Evolutionary conservation across 129 eudicot species (phyloP).

Genomic region (Flaveria robusta): DNA sequence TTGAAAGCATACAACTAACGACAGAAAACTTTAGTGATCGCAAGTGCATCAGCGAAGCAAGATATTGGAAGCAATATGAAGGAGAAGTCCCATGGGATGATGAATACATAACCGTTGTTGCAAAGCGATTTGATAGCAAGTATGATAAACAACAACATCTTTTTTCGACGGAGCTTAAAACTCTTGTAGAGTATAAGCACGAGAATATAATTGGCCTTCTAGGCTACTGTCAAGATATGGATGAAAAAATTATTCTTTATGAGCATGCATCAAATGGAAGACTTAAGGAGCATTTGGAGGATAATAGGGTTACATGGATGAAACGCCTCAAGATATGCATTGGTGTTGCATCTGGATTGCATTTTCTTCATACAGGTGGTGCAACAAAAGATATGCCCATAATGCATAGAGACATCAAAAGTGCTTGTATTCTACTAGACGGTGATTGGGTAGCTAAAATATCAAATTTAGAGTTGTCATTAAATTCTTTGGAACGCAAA

Average conservation of each 20-base stretch:
- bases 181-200: neutral
- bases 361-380: neutral
- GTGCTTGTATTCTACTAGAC: neutral
- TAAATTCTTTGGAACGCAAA: neutral
- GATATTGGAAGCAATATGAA: constrained; percentile 20
- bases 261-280: neutral
- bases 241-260: constrained; percentile 5
- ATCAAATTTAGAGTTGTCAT: constrained; percentile 1
- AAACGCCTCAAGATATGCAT: constrained; percentile 15
- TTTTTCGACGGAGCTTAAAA: neutral
- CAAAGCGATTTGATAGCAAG: constrained; percentile 9
- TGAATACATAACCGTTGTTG: neutral
- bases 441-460: constrained; percentile 11
- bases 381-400: neutral
- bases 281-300: neutral
- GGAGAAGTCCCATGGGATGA: neutral
- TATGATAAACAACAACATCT: neutral
- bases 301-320: neutral
- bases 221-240: neutral
- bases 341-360: neutral
- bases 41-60: neutral
- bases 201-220: neutral
- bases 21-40: constrained; percentile 8
- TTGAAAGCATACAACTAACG: neutral
- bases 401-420: constrained; percentile 3